Percentiles rank a stretch among this genome's conserved stretches.
These are phyloP conservation scores for Ogataea nitratoaversa DNA, from an alignment of 805 yeast species.

Conservation along the genomic window DNA sequence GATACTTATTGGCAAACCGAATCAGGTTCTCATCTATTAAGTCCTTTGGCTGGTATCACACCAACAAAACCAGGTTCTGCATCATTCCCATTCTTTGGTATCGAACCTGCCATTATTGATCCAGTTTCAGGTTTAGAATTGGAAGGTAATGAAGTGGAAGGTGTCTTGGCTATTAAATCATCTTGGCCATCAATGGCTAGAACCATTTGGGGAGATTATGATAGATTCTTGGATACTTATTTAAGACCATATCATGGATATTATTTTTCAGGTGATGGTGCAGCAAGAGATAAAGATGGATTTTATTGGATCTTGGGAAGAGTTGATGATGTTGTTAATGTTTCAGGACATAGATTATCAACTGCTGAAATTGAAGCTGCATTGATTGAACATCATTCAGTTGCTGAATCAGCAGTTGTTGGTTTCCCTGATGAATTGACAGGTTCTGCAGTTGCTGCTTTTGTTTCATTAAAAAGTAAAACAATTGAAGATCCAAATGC, in stretches of 20 bases:
- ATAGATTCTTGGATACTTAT: conserved; percentile 85
- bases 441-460: conserved; percentile 96
- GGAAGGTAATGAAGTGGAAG: conserved; percentile 87
- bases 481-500: conserved; percentile 43
- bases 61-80: conserved; percentile 98
- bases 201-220: conserved; percentile 86
- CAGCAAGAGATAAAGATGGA: conserved; percentile 95
- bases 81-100: conserved; percentile 93
- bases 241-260: conserved; percentile 88
- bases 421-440: conserved; percentile 94
- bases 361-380: conserved; percentile 98
- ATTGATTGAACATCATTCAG: conserved; percentile 69
- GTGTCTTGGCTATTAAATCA: conserved; percentile 84
- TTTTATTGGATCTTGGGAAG: conserved; percentile 98
- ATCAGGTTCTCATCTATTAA: conserved; percentile 91
- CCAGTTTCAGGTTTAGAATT: conserved; percentile 88
- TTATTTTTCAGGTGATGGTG: conserved; percentile 98
- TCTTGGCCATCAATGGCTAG: conserved; percentile 99
- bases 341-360: conserved; percentile 95
- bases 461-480: conserved; percentile 73
- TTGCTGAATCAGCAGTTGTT: conserved; percentile 95
- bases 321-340: conserved; percentile 97
- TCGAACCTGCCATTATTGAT: conserved; percentile 85
- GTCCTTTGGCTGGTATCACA: conserved; percentile 91
- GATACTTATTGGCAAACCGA: conserved; percentile 99